A percentile compares a stretch with the other conserved stretches of the same genome.
Conservation (phyloP, 2,329 filamentous ascomycete genomes). For the Pseudocercospora fuligena region DNA sequence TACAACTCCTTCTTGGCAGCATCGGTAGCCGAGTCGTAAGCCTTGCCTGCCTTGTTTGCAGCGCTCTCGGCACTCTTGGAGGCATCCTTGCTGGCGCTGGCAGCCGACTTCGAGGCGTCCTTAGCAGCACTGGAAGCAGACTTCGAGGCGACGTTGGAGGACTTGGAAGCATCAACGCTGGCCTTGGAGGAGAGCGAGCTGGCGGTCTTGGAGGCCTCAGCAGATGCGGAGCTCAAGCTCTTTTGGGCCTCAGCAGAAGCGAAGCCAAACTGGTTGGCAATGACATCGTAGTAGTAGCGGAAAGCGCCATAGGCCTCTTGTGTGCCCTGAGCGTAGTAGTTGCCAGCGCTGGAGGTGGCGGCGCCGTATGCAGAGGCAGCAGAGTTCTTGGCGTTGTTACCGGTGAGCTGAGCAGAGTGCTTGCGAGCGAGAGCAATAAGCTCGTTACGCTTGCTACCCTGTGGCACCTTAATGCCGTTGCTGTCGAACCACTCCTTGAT, state of each 20-base stretch:
- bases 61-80: conserved; percentile 34
- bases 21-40: conserved; percentile 29
- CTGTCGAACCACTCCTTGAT: conserved; percentile 93
- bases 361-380: conserved; percentile 50
- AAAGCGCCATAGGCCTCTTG: conserved; percentile 57
- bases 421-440: conserved; percentile 87
- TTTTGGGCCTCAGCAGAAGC: conserved; percentile 45
- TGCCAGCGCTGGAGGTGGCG: conserved; percentile 64
- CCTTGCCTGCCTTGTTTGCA: conserved; percentile 39
- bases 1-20: conserved; percentile 30
- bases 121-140: conserved; percentile 33
- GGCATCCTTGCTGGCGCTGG: conserved; percentile 40
- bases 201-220: conserved; percentile 29
- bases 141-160: conserved; percentile 40
- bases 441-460: conserved; percentile 89
- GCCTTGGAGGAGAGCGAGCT: conserved; percentile 39
- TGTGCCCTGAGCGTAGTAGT: conserved; percentile 77
- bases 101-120: conserved; percentile 36
- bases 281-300: conserved; percentile 47
- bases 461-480: conserved; percentile 86
- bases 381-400: conserved; percentile 51
- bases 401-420: conserved; percentile 73
- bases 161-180: conserved; percentile 37
- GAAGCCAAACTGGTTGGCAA: conserved; percentile 52
- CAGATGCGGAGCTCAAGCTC: conserved; percentile 43